Evolutionary conservation across 306 rosid genomes (phyloP).

Genomic region (Ormosia semicastrata): DNA sequence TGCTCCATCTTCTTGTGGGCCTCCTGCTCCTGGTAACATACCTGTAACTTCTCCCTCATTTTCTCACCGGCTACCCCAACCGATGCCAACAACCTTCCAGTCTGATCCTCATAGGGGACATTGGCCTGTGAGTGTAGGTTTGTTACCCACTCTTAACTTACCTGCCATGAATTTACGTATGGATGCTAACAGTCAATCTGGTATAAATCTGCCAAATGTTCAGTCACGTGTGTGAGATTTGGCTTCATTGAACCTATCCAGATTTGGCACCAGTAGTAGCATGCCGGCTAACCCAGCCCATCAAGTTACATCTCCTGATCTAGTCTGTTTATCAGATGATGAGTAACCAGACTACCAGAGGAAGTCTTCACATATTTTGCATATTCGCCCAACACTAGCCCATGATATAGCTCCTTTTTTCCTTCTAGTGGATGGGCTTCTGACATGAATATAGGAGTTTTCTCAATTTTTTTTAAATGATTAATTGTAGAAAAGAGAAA

Average conservation of each 20-base stretch:
- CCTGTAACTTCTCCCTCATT: constrained; percentile 23
- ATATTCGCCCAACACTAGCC: constrained; percentile 21
- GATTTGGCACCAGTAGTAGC: constrained; percentile 11
- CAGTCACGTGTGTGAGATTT: constrained; percentile 15
- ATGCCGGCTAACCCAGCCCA: constrained; percentile 24
- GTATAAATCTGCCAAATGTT: constrained; percentile 30
- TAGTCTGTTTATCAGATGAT: constrained; percentile 84
- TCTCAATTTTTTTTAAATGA: no score
- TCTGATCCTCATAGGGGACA: constrained; percentile 30
- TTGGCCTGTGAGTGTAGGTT: constrained; percentile 17
- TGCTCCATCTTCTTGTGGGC: constrained; percentile 29
- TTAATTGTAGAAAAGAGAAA: no score
- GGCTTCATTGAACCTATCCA: constrained; percentile 18
- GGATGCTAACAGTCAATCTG: constrained; percentile 33
- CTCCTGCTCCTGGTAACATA: constrained; percentile 31
- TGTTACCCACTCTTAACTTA: constrained; percentile 27
- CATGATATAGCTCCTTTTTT: neutral
- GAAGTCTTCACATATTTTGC: neutral
- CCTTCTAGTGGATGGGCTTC: neutral
- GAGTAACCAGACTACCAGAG: constrained; percentile 59
- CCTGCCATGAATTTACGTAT: constrained; percentile 33
- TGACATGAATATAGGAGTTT: constrained; percentile 21
- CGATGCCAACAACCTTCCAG: constrained; percentile 19
- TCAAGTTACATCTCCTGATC: constrained; percentile 30
- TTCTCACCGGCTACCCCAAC: constrained; percentile 26